Evolutionary conservation across 805 yeast genomes (phyloP), one percentile per base, ranked within the genome.

Genomic region (Cyberlindnera sargentensis): DNA sequence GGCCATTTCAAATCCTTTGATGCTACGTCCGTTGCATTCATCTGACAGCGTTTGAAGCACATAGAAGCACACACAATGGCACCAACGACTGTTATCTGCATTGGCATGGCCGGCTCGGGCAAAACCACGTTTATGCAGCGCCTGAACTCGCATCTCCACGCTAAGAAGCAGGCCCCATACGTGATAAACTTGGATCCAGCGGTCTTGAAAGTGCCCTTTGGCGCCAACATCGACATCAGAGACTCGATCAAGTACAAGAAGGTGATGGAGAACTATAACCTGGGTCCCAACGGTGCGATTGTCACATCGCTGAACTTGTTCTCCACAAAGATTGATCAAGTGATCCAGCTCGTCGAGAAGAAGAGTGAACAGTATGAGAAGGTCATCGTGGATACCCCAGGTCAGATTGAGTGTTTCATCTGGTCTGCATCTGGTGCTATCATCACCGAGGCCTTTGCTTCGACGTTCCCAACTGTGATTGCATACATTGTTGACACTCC

Each of bases 371-470:
- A 67, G 42, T 72, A 72, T 51, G 64, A 78, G 23, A 83, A 89
- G 61, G 85, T 90, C 50, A 82, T 93, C 32, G 78, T 91, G 40
- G 99, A 93, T 65, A 93, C 99, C 1, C 99, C 99, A 0, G 99
- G 99, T 9, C 99, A 93, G 65, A 93, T 93, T 49, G 99, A 93
- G 65, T 90, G 97, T 67, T 93, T 93, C 62, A 89, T 93, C 36
- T 93, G 99, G 99, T 82, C 95, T 37, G 99, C 99, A 0, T 85
- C 96, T 24, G 99, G 99, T 9, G 77, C 96, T 24, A 93, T 93
- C 49, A 84, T 93, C 46, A 91, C 98, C 1, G 99, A 93, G 61
- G 89, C 97, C 0, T 86, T 93, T 67, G 99, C 98, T 1, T 84
- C 95, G 0, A 80, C 95, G 4, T 87, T 88, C 62, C 99, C 99